Base-by-base conservation (phyloP, 2,329 filamentous ascomycete species). In the Seiridium cupressi region DNA sequence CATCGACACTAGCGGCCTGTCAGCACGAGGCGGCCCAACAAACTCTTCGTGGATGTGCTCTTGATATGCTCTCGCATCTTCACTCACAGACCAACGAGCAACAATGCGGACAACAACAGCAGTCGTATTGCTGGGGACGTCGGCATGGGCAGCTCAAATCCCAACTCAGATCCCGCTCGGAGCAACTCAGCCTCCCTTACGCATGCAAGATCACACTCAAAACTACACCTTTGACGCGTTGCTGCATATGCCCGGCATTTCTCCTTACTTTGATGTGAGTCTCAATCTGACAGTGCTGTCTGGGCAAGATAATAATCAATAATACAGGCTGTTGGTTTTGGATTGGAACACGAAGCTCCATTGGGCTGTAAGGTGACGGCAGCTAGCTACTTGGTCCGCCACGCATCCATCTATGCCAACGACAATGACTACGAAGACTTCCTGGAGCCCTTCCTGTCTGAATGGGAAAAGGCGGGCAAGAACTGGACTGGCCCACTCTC, bases 381-480 rank as follows among this genome's bases (percentile, higher is more conserved):
- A 38, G 83, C 83, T 0, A 81, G 83, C 3, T 86, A 86, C 68
- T 74, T 86, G 0, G 77, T 81, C 11, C 83, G 84, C 13, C 84
- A 86, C 64, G 83, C 83, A 0, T 83, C 84, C 40, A 86, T 86
- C 59, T 85, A 85, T 65, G 81, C 81, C 63, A 86, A 86, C 63
- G 83, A 86, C 66, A 82, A 80, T 61, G 84, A 87, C 66, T 85
- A 81, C 53, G 81, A 85, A 62, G 74, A 77, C 44, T 86, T 84
- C 64, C 82, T 86, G 26, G 77, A 83, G 65, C 82, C 84, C 0
- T 84, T 86, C 53, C 66, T 85, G 13, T 71, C 77, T 54, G 90
- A 89, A 73, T 73, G 88, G 51, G 73, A 78, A 59, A 88, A 88
- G 67, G 83, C 80, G 1, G 62, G 61, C n/a, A 79, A 82, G 46